A percentile compares a stretch with the other conserved stretches of the same genome.
Conservation (phyloP, 73 alveolate species). For the Paramecium pentaurelia region DNA sequence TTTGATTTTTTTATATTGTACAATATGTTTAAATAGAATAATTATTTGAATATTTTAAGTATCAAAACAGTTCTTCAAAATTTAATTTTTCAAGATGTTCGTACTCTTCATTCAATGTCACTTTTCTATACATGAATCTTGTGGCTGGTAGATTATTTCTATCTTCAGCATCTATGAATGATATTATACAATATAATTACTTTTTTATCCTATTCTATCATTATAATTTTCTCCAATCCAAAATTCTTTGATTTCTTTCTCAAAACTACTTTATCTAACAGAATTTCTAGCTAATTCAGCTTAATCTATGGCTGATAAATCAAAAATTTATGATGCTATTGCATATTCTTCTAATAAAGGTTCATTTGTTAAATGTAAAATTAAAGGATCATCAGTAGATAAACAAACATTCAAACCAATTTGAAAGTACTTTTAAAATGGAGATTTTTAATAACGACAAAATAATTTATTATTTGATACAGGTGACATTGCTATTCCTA, state of each 20-base stretch:
- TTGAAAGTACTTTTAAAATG: slow-evolving; percentile 61
- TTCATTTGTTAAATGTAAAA: slow-evolving; percentile 77
- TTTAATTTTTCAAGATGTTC: background rate
- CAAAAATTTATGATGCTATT: slow-evolving; percentile 69
- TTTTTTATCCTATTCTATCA: slow-evolving; percentile 40
- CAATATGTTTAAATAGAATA: background rate
- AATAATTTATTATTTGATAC: slow-evolving; percentile 77
- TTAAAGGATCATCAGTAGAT: slow-evolving; percentile 85
- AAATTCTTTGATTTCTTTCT: slow-evolving; percentile 54
- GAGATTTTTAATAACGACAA: slow-evolving; percentile 52
- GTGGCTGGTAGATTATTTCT: slow-evolving; percentile 11
- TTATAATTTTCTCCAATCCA: slow-evolving; percentile 62
- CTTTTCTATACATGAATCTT: slow-evolving; percentile 36
- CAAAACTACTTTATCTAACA: slow-evolving; percentile 76
- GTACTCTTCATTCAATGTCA: slow-evolving; percentile 34
- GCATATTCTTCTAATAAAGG: slow-evolving; percentile 74
- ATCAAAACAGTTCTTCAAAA: background rate
- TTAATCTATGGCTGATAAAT: slow-evolving; percentile 71
- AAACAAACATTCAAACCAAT: slow-evolving; percentile 75
- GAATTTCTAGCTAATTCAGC: slow-evolving; percentile 82
- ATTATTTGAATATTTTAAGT: background rate
- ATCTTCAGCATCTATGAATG: background rate
- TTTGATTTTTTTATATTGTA: background rate
- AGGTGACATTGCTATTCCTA: slow-evolving; percentile 83
- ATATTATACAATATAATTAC: background rate